Percentiles rank a stretch among this genome's conserved stretches.
phyloP scores from a whole-genome alignment of 73 alveolate species.

The Paramecium sexaurelia region DNA sequence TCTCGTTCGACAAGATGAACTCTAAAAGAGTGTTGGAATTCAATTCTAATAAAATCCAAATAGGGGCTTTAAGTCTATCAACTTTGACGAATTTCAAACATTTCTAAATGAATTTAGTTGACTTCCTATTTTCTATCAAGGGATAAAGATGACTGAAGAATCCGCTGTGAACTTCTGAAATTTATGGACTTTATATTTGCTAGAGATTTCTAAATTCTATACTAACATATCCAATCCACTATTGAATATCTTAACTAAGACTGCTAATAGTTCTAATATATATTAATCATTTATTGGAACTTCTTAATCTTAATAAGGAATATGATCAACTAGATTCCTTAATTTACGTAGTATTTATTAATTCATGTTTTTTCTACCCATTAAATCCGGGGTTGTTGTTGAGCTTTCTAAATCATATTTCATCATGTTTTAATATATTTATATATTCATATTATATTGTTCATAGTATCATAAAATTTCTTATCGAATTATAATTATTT shows the following conservation, averaged over 20 bases:
- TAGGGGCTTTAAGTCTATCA: neutral
- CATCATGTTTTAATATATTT: slow-evolving; percentile 30
- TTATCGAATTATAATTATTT: neutral
- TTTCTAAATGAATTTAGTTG: neutral
- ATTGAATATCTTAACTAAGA: neutral
- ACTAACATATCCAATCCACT: slow-evolving; percentile 26
- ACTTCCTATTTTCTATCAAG: neutral
- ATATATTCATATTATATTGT: slow-evolving; percentile 4
- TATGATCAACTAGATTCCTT: neutral
- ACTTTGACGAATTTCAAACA: neutral
- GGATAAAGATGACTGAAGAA: neutral
- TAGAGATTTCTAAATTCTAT: slow-evolving; percentile 1
- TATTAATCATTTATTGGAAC: neutral
- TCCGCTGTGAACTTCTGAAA: neutral
- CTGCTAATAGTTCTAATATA: slow-evolving; percentile 10
- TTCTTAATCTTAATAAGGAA: neutral
- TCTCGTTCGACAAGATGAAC: neutral
- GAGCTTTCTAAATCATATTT: slow-evolving; percentile 5
- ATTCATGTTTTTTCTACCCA: neutral
- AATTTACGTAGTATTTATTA: neutral
- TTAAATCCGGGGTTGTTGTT: neutral
- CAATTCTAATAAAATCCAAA: slow-evolving; percentile 1
- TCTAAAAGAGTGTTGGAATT: neutral
- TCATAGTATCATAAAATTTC: neutral
- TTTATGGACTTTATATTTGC: neutral